Evolutionary conservation across 805 yeast genomes (phyloP).

Genomic region (Danielia oregonensis): DNA sequence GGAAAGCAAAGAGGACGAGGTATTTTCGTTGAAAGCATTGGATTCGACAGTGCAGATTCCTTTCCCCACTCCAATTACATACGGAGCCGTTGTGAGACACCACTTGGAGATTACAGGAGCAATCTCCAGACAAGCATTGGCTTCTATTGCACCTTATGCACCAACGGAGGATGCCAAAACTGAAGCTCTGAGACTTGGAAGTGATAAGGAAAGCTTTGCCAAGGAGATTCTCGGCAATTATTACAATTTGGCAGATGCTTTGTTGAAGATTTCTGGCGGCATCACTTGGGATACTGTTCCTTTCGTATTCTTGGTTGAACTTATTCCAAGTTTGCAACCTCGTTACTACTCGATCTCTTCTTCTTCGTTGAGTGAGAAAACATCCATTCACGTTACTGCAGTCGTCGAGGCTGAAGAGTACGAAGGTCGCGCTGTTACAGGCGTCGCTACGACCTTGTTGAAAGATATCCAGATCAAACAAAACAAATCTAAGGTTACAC

Average conservation of each 20-base stretch:
- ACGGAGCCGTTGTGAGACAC: conserved; percentile 79
- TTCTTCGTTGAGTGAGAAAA: conserved; percentile 73
- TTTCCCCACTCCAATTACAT: conserved; percentile 82
- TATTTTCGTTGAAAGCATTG: conserved; percentile 61
- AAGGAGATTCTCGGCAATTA: conserved; percentile 55
- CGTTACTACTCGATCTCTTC: conserved; percentile 97
- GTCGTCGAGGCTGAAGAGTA: conserved; percentile 70
- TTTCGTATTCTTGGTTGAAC: conserved; percentile 78
- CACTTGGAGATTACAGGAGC: conserved; percentile 91
- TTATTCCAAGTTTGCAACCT: conserved; percentile 78
- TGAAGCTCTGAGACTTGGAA: conserved; percentile 50
- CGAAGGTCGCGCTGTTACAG: conserved; percentile 47
- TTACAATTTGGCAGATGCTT: conserved; percentile 72
- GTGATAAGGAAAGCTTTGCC: conserved; percentile 68
- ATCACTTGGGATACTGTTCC: conserved; percentile 74
- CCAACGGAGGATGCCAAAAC: conserved; percentile 59
- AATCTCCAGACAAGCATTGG: conserved; percentile 82
- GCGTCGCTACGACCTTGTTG: conserved; percentile 89
- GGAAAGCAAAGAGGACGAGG: conserved; percentile 45
- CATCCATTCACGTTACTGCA: conserved; percentile 78
- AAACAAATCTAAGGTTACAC: conserved; percentile 38
- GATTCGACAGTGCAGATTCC: conserved; percentile 66
- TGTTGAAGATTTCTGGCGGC: conserved; percentile 59
- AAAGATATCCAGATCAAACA: conserved; percentile 63
- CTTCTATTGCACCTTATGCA: conserved; percentile 74